A percentile compares a stretch with the other conserved stretches of the same genome.
Conservation (phyloP, 129 eudicot genomes). For the Tagetes erecta region DNA sequence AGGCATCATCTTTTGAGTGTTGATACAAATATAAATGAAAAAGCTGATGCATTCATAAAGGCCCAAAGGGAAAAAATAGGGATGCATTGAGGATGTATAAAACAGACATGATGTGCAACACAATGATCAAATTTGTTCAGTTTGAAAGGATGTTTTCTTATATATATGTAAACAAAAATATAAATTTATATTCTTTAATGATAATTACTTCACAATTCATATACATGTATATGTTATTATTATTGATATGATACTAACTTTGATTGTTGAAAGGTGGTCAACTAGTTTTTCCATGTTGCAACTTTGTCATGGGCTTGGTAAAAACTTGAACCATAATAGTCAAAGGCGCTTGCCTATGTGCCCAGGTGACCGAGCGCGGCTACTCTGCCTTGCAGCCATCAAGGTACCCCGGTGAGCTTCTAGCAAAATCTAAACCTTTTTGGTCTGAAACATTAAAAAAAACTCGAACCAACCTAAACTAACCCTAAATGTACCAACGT, state of each 20-base stretch:
- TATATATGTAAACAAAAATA: constrained; percentile 4
- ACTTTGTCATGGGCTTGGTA: neutral
- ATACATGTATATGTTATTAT: no score
- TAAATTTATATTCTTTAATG: neutral
- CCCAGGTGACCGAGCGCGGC: no score
- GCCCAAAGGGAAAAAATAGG: constrained; percentile 34
- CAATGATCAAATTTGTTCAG: constrained; percentile 4
- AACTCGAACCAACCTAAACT: no score
- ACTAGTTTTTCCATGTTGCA: neutral
- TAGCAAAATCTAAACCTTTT: no score
- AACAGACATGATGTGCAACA: constrained; percentile 14
- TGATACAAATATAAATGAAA: constrained; percentile 38
- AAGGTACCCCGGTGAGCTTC: no score
- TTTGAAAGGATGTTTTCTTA: constrained; percentile 10
- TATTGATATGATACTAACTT: no score
- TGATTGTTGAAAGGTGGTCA: no score
- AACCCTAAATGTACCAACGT: no score
- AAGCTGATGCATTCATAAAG: constrained; percentile 43
- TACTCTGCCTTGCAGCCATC: no score
- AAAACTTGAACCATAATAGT: neutral
- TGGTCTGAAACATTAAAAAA: no score
- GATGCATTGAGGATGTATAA: constrained; percentile 19
- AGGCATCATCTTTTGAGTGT: constrained; percentile 33
- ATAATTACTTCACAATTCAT: no score
- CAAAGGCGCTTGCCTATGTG: no score